These are phyloP conservation scores for Fulvia fulva DNA, from an alignment of 2,329 filamentous ascomycete species.

Conservation along the genomic window DNA sequence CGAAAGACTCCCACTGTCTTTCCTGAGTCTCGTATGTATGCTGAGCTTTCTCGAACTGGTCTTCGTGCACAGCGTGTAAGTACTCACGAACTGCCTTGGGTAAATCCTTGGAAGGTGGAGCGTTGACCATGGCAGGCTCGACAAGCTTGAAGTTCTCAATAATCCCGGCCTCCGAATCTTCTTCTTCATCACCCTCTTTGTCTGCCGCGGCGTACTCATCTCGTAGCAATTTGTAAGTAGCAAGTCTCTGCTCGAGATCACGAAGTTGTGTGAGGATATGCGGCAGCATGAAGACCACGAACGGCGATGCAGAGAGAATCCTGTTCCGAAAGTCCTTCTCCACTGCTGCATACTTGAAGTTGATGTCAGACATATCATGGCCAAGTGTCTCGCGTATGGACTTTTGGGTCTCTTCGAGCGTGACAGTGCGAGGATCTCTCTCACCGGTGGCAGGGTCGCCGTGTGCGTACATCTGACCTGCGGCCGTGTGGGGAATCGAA, in stretches of 20 bases:
- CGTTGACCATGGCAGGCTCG: slow-evolving; percentile 91
- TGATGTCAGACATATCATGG: slow-evolving; percentile 13
- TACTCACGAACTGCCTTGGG: slow-evolving; percentile 89
- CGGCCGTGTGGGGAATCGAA: slow-evolving; percentile 60
- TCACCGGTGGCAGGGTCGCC: slow-evolving; percentile 10
- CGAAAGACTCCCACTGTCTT: slow-evolving; percentile 92
- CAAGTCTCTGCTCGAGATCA: slow-evolving; percentile 80
- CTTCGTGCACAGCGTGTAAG: slow-evolving; percentile 88
- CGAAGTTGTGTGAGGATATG: slow-evolving; percentile 89
- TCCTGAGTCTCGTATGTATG: slow-evolving; percentile 94
- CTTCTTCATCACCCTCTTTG: slow-evolving; percentile 37
- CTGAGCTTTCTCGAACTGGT: slow-evolving; percentile 91
- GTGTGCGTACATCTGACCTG: slow-evolving; percentile 37
- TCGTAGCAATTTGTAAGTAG: slow-evolving; percentile 75
- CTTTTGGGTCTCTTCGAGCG: slow-evolving; percentile 10
- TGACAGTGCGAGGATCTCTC: slow-evolving; percentile 5
- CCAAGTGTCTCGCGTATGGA: slow-evolving; percentile 16
- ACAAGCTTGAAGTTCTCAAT: slow-evolving; percentile 74
- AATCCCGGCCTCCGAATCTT: slow-evolving; percentile 27
- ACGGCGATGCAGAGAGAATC: slow-evolving; percentile 89
- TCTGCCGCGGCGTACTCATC: slow-evolving; percentile 58
- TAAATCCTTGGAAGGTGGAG: slow-evolving; percentile 76
- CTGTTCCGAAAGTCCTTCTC: slow-evolving; percentile 90
- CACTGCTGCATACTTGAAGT: slow-evolving; percentile 91
- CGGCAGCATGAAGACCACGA: slow-evolving; percentile 90